These are phyloP conservation scores for Lactarius hatsudake DNA, from an alignment of 768 basidiomycete genomes.

Conservation along the genomic window DNA sequence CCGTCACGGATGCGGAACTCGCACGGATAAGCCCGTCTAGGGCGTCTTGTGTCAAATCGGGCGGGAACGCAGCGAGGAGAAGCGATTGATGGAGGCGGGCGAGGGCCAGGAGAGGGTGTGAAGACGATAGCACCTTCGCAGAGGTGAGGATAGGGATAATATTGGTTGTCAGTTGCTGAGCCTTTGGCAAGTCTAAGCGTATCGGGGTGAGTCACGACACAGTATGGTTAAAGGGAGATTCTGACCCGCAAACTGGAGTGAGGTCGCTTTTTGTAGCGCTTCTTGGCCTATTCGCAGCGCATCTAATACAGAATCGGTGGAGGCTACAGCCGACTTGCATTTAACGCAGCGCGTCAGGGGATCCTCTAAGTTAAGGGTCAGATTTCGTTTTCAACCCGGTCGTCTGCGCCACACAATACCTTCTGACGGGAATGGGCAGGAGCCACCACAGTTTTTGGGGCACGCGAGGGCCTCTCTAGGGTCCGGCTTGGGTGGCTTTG, in stretches of 20 bases:
- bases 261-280: conserved; percentile 67
- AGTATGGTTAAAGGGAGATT: conserved; percentile 1
- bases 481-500: conserved; percentile 43
- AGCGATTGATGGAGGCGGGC: conserved; percentile 69
- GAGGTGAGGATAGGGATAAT: conserved; percentile 63
- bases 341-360: conserved; percentile 48
- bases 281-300: conserved; percentile 68
- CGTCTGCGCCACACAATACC: conserved; percentile 37
- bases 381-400: neutral
- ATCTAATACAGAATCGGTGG: conserved; percentile 56
- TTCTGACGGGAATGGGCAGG: conserved; percentile 58
- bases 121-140: conserved; percentile 56
- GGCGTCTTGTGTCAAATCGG: conserved; percentile 42
- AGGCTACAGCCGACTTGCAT: conserved; percentile 50
- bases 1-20: conserved; percentile 52
- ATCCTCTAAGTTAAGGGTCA: conserved; percentile 40
- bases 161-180: conserved; percentile 58
- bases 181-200: conserved; percentile 35
- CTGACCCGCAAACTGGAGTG: conserved; percentile 58
- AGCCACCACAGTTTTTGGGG: conserved; percentile 64
- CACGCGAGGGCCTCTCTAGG: conserved; percentile 68
- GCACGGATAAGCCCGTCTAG: conserved; percentile 64
- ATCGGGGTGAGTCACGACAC: conserved; percentile 7
- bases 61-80: conserved; percentile 51
- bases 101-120: conserved; percentile 76